Evolutionary conservation across 208 protist genomes (phyloP), one percentile per base, ranked within the genome.

Genomic region (Trypanosoma theileri): DNA sequence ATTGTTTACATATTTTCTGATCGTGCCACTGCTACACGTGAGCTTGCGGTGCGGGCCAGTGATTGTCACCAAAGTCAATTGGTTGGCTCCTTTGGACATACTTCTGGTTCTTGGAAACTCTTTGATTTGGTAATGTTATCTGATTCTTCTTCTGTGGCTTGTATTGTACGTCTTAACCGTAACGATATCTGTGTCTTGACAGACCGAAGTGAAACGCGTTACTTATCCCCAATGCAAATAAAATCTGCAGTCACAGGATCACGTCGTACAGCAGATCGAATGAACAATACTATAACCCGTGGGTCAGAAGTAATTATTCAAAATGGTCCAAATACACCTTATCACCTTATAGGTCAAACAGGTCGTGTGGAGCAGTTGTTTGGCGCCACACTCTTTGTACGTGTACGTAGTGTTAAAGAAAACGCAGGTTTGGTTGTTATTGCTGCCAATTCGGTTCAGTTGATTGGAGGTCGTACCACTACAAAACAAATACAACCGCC

Each of bases 51-150:
- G 52, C 75, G 75, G 21, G 86, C 91, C 7, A 91, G 90, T 64
- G 89, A 96, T 57, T 96, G 91, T 71, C 85, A 88, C 69, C 80
- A 91, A 66, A 94, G 85, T 67, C 91, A 92, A 58, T 77, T 96
- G 42, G 68, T 81, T 53, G 84, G 86, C 59, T 75, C 79, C 16
- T 79, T 80, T 42, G 64, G 80, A n/a, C 88, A 96, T 68, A 85
- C 71, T 24, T 79, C 81, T 51, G 85, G 85, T 51, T 75, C 74
- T 40, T 92, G 80, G 80, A 74, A 79, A 54, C 64, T 96, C 19
- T 94, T 93, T 71, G 91, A 96, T 72, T 77, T 96, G 24, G 91
- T 96, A 48, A 79, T 81, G 24, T 59, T 92, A 52, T 62, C 75
- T 24, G 86, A 89, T 63, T 80, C 79, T 0, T 89, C 81, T 60